Evolutionary conservation across 2,329 filamentous ascomycete genomes (phyloP).

Genomic region (Ophiostoma ulmi): DNA sequence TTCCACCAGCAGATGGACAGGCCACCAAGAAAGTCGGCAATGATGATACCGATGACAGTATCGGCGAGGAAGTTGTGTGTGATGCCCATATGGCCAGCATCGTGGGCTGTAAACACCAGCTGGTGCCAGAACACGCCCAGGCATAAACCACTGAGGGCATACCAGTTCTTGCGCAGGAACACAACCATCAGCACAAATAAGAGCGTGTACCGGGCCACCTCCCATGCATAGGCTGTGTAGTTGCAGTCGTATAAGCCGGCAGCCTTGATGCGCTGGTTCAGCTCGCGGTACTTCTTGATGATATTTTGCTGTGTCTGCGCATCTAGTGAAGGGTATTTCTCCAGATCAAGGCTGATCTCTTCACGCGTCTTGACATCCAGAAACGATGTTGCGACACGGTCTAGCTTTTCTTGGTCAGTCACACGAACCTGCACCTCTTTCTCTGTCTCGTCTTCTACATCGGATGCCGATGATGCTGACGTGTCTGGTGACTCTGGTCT

Average conservation of each 20-base stretch:
- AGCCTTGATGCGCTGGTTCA: conserved; percentile 65
- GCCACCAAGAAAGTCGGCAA: conserved; percentile 85
- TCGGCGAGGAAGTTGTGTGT: conserved; percentile 85
- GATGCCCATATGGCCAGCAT: conserved; percentile 95
- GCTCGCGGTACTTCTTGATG: conserved; percentile 71
- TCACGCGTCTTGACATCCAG: conserved; percentile 68
- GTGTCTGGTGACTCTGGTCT: neutral
- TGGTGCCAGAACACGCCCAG: conserved; percentile 91
- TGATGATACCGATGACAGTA: conserved; percentile 78
- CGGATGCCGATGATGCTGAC: neutral
- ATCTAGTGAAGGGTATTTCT: conserved; percentile 77
- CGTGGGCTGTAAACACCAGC: conserved; percentile 86
- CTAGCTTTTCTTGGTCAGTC: neutral
- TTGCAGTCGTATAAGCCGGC: conserved; percentile 81
- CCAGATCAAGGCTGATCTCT: conserved; percentile 68
- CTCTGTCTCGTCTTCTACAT: neutral
- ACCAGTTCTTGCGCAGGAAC: conserved; percentile 61
- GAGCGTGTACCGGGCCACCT: conserved; percentile 64
- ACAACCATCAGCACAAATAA: conserved; percentile 60
- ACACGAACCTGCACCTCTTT: neutral
- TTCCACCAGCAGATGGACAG: conserved; percentile 97
- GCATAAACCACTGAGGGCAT: conserved; percentile 63
- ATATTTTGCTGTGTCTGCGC: conserved; percentile 67
- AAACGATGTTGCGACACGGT: conserved; percentile 47
- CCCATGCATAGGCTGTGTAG: conserved; percentile 72